phyloP scores from a whole-genome alignment of 2,329 filamentous ascomycete species.

The Pseudopithomyces chartarum region DNA sequence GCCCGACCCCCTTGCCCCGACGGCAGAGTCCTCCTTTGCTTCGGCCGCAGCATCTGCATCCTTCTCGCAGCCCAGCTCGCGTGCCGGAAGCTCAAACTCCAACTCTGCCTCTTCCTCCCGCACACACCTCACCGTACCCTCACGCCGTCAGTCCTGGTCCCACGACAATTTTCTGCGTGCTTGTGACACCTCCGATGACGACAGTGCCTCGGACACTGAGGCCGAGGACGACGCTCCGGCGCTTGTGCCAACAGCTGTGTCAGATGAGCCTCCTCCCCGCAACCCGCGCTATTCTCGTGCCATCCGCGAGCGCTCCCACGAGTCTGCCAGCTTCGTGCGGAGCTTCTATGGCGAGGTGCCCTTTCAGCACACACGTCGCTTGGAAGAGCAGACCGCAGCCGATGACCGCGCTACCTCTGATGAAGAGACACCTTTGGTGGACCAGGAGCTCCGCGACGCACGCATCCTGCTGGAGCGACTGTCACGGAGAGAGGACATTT shows the following conservation, averaged over 20 bases:
- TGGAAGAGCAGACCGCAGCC: slow-evolving; percentile 9
- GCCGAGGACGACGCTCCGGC: slow-evolving; percentile 45
- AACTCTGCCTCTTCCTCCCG: slow-evolving; percentile 46
- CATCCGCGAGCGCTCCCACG: slow-evolving; percentile 31
- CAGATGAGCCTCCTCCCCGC: slow-evolving; percentile 27
- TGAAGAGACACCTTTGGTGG: slow-evolving; percentile 34
- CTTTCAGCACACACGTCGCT: slow-evolving; percentile 9
- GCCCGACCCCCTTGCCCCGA: slow-evolving; percentile 80
- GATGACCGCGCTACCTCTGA: slow-evolving; percentile 26
- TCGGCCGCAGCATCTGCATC: slow-evolving; percentile 64
- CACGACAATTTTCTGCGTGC: slow-evolving; percentile 56
- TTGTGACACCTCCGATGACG: slow-evolving; percentile 54
- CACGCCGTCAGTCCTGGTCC: slow-evolving; percentile 42
- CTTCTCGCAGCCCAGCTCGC: slow-evolving; percentile 45
- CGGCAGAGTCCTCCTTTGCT: slow-evolving; percentile 80
- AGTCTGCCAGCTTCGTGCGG: slow-evolving; percentile 34
- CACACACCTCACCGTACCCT: slow-evolving; percentile 46
- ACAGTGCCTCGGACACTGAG: slow-evolving; percentile 58
- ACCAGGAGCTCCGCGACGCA: slow-evolving; percentile 64
- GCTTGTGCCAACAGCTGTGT: slow-evolving; percentile 20
- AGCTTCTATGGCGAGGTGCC: slow-evolving; percentile 28
- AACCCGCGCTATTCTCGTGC: slow-evolving; percentile 34
- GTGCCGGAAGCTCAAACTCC: slow-evolving; percentile 56
- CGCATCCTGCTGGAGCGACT: slow-evolving; percentile 74
- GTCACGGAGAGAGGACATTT: slow-evolving; percentile 73